A percentile compares a stretch with the other conserved stretches of the same genome.
Conservation (phyloP, 805 yeast species). For the Saturnispora serradocipensis region DNA sequence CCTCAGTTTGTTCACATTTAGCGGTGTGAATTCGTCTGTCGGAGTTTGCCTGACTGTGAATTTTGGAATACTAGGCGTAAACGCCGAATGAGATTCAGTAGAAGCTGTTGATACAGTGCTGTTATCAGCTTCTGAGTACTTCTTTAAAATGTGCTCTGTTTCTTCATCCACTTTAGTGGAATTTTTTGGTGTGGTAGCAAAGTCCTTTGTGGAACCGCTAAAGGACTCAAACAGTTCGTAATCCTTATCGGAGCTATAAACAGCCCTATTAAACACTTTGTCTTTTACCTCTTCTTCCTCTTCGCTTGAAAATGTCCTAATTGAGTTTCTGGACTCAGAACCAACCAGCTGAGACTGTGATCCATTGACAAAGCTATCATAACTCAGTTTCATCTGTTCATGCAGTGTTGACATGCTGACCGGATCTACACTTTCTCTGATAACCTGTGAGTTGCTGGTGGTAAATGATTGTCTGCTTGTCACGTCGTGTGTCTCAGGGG, state of each 20-base stretch:
- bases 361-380: background rate
- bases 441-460: background rate
- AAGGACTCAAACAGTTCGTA: conserved; percentile 11
- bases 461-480: conserved; percentile 6
- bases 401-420: background rate
- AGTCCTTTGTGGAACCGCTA: conserved; percentile 11
- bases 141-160: background rate
- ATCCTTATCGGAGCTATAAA: conserved; percentile 2
- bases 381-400: background rate
- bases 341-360: background rate
- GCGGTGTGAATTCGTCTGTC: background rate
- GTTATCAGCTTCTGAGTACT: background rate
- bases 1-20: background rate
- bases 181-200: conserved; percentile 5
- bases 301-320: conserved; percentile 13
- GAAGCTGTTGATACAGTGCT: background rate
- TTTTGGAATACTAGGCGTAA: background rate
- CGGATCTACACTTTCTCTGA: background rate
- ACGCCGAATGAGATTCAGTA: background rate
- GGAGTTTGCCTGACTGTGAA: conserved; percentile 1
- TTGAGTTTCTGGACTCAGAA: conserved; percentile 4
- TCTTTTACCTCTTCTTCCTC: background rate
- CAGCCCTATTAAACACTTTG: background rate
- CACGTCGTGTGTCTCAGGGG: conserved; percentile 8
- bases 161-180: background rate